phyloP scores from a whole-genome alignment of 176 grass and related monocot genomes.

The Ensete glaucum region DNA sequence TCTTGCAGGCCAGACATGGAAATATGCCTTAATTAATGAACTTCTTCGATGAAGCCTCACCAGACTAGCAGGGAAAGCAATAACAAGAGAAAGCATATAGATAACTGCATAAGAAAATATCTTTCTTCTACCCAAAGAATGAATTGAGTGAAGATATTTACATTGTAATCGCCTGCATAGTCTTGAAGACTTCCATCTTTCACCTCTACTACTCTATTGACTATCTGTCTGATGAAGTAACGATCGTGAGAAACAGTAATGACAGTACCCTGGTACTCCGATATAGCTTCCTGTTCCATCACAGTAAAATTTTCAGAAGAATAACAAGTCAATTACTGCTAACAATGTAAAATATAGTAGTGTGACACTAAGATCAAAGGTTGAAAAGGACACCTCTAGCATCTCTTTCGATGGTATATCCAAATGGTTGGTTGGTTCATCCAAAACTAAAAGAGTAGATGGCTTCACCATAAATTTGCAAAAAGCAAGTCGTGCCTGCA shows the following conservation, averaged over 20 bases:
- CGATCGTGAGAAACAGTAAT: constrained; percentile 97
- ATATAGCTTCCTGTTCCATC: constrained; percentile 83
- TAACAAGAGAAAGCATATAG: background rate
- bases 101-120: background rate
- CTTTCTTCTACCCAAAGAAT: background rate
- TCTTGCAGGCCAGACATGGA: background rate
- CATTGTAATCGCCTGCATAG: constrained; percentile 94
- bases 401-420: constrained; percentile 99
- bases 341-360: background rate
- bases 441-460: constrained; percentile 88
- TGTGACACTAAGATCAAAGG: background rate
- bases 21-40: background rate
- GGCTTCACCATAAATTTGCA: constrained; percentile 99
- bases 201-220: constrained; percentile 92
- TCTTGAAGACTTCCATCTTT: constrained; percentile 73
- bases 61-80: background rate
- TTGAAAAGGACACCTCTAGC: constrained; percentile 56
- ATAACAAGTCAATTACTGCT: background rate
- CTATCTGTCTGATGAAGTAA: constrained; percentile 93
- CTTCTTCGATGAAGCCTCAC: background rate
- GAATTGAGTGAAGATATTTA: constrained; percentile 26
- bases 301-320: constrained; percentile 13
- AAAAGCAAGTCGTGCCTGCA: constrained; percentile 86
- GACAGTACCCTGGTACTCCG: constrained; percentile 73
- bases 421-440: constrained; percentile 98